phyloP scores from a whole-genome alignment of 2,329 filamentous ascomycete genomes.

The Beauveria sp. region DNA sequence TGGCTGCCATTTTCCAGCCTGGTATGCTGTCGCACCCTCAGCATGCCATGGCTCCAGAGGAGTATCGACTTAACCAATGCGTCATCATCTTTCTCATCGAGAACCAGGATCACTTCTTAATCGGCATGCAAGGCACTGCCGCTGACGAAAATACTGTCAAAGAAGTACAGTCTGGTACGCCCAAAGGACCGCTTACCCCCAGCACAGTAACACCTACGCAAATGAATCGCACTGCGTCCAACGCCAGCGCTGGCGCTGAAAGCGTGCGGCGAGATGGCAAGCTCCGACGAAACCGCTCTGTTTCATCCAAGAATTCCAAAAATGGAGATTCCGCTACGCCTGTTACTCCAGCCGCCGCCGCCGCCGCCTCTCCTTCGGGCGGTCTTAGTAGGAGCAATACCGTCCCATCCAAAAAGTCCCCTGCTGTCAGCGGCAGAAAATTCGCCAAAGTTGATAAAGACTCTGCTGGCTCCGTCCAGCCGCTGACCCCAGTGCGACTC shows the following conservation, averaged over 20 bases:
- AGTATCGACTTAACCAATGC: slow-evolving; percentile 92
- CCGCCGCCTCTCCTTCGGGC: slow-evolving; percentile 44
- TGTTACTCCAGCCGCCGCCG: slow-evolving; percentile 46
- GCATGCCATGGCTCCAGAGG: slow-evolving; percentile 91
- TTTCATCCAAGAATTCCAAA: slow-evolving; percentile 80
- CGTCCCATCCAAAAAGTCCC: slow-evolving; percentile 82
- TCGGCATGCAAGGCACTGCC: slow-evolving; percentile 98
- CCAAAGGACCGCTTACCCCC: slow-evolving; percentile 36
- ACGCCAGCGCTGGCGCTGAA: slow-evolving; percentile 80
- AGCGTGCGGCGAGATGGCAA: slow-evolving; percentile 75
- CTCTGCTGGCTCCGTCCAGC: slow-evolving; percentile 28
- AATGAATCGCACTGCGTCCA: slow-evolving; percentile 72
- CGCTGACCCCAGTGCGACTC: slow-evolving; percentile 26
- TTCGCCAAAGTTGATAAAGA: slow-evolving; percentile 42
- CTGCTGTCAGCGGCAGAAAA: slow-evolving; percentile 58
- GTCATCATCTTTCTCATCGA: slow-evolving; percentile 97
- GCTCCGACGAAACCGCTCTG: slow-evolving; percentile 81
- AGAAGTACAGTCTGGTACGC: slow-evolving; percentile 62
- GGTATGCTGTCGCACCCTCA: slow-evolving; percentile 89
- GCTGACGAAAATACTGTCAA: slow-evolving; percentile 72
- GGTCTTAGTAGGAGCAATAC: slow-evolving; percentile 71
- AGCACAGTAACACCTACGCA: slow-evolving; percentile 39
- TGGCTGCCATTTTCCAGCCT: slow-evolving; percentile 95
- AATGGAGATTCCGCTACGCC: slow-evolving; percentile 67
- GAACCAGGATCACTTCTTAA: slow-evolving; percentile 96